Evolutionary conservation across 371 early-diverging fungal species (phyloP), one percentile per base, ranked within the genome.

Genomic region (Mortierella sp.): DNA sequence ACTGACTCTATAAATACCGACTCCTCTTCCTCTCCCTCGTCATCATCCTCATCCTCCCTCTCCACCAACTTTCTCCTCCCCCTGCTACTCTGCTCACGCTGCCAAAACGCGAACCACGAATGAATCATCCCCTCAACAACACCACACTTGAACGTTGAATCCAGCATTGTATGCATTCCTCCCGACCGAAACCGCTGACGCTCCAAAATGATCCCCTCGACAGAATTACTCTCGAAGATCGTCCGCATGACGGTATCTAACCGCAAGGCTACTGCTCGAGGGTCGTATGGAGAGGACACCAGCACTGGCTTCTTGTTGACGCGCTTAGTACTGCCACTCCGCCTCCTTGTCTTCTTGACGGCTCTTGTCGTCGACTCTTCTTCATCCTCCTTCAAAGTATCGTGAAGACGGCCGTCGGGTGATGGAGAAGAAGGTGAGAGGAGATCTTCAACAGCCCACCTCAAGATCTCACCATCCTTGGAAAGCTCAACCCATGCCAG

Each of bases 401-500:
- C 5, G 10, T 51, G 28, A 11, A 64, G 74, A 51, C 10, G 26
- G 9, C 3, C 64, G 31, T 43, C 28, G 14, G 19, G 28, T 21
- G 74, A 37, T 1, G 16, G 0, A 1, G 74, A 71, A 5, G 31
- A 3, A 0, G 77, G 44, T 1, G 40, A 44, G 8, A 87, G 78
- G 16, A 91, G 81, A 77, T 90, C 92, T 9, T 87, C 86, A 5
- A 90, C 84, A 3, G 77, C 74, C 91, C 91, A 91, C 14, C 87
- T 85, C 21, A 88, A 26, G 9, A 91, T 88, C 5, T 80, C 77
- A 0, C 82, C 75, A n/a, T 90, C 80, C 24, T 64, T 72, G 14
- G 82, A 76, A 5, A 93, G 40, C 51, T 89, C 90, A 19, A 91
- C 92, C 83, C 92, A 93, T 0, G 94, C 95, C 2, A 95, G 86